Evolutionary conservation across 2,329 filamentous ascomycete genomes (phyloP).

Genomic region (Exophiala oligosperma): DNA sequence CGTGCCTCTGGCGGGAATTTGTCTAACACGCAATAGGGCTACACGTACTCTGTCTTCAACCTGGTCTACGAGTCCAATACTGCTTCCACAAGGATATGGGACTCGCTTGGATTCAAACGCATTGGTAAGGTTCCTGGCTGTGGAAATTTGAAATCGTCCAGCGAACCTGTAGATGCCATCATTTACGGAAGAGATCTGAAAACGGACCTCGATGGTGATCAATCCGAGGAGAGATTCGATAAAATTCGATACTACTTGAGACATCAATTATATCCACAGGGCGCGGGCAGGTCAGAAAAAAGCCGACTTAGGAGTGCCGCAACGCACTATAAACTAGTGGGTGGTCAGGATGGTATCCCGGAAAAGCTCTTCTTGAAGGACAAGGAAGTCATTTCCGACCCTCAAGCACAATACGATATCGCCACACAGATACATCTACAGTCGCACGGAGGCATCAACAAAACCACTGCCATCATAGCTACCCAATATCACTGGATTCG

Average conservation of each 20-base stretch:
- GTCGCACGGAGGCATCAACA: conserved; percentile 93
- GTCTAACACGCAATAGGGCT: conserved; percentile 56
- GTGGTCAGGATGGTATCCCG: conserved; percentile 46
- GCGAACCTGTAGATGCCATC: conserved; percentile 70
- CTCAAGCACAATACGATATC: conserved; percentile 86
- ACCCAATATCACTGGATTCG: conserved; percentile 96
- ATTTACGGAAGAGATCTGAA: conserved; percentile 69
- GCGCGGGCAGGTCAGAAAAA: conserved; percentile 93
- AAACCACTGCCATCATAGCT: conserved; percentile 91
- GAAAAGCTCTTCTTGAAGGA: conserved; percentile 95
- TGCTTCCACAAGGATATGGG: conserved; percentile 87
- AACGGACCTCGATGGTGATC: conserved; percentile 73
- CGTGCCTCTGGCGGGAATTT: background rate
- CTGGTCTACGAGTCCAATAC: conserved; percentile 93
- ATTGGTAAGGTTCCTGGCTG: conserved; percentile 78
- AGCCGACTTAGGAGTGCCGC: conserved; percentile 88
- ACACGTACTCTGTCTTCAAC: conserved; percentile 92
- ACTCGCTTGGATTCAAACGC: conserved; percentile 86
- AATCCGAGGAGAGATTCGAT: conserved; percentile 95
- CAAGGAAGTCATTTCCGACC: conserved; percentile 93
- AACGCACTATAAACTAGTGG: conserved; percentile 85
- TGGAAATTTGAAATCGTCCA: conserved; percentile 68
- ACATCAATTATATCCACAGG: conserved; percentile 87
- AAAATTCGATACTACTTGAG: conserved; percentile 98
- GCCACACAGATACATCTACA: conserved; percentile 72